Evolutionary conservation across 345 rosid species (phyloP).

Genomic region (Camelina sativa): DNA sequence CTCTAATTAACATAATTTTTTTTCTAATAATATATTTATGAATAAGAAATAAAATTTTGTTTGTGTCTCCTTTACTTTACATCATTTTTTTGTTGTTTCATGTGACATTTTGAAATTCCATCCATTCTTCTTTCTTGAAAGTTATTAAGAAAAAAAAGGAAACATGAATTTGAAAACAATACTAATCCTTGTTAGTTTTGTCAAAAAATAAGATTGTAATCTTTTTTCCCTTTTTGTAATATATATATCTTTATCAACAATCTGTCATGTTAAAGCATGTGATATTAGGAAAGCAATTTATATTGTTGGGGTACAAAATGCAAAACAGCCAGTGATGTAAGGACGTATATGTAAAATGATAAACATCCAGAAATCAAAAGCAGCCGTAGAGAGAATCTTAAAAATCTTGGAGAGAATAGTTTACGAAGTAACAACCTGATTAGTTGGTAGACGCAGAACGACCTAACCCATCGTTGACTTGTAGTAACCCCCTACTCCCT

Average conservation of each 20-base stretch:
- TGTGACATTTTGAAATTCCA: not conserved
- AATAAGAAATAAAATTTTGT: not conserved
- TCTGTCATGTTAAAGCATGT: not conserved
- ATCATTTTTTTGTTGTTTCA: not conserved
- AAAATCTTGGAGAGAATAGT: not conserved
- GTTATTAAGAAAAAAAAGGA: not conserved
- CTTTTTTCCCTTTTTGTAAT: too few relatives aligned
- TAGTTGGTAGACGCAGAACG: conserved; percentile 26
- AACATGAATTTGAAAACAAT: not conserved
- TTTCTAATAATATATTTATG: not conserved
- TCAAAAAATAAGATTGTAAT: not conserved
- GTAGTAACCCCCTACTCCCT: not conserved
- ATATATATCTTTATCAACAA: too few relatives aligned
- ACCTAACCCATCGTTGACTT: conserved; percentile 34
- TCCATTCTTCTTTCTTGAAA: not conserved
- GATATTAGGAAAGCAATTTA: not conserved
- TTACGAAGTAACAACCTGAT: conserved; percentile 30
- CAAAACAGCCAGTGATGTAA: not conserved
- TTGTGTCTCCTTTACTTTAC: not conserved
- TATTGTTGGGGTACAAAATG: not conserved
- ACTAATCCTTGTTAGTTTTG: not conserved
- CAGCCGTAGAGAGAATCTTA: conserved; percentile 1
- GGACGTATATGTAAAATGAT: not conserved
- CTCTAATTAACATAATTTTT: not conserved
- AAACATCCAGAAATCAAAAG: not conserved